phyloP scores from a whole-genome alignment of 2,329 filamentous ascomycete genomes.

The Fusarium sp. region DNA sequence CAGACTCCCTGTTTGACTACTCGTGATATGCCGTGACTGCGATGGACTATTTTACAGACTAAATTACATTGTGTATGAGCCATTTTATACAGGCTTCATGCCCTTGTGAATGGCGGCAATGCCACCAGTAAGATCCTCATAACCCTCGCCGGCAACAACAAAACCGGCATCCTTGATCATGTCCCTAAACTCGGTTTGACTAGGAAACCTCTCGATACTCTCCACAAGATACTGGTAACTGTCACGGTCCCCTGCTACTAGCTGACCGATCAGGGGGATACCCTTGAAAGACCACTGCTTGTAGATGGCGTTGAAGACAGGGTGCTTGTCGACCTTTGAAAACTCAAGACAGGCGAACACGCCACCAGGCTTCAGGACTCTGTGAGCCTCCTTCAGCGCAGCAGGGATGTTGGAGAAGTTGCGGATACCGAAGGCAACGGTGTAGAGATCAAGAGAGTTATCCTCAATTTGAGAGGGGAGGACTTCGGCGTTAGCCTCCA shows the following conservation, averaged over 20 bases:
- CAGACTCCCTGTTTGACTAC: constrained; percentile 23
- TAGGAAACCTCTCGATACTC: constrained; percentile 94
- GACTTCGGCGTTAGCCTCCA: constrained; percentile 90
- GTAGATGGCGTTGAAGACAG: constrained; percentile 85
- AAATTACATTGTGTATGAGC: constrained; percentile 40
- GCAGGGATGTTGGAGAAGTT: constrained; percentile 95
- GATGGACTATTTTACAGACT: constrained; percentile 33
- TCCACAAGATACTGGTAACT: constrained; percentile 99
- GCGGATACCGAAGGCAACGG: constrained; percentile 95
- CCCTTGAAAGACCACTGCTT: constrained; percentile 96
- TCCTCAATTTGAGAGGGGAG: constrained; percentile 73
- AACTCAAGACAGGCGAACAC: constrained; percentile 98
- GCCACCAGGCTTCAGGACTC: constrained; percentile 92
- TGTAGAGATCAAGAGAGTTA: constrained; percentile 90
- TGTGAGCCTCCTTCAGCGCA: constrained; percentile 84
- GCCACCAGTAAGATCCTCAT: constrained; percentile 90
- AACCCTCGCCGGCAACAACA: constrained; percentile 82
- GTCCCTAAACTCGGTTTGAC: constrained; percentile 82
- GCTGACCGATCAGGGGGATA: constrained; percentile 93
- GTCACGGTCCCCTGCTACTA: constrained; percentile 92
- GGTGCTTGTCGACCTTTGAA: constrained; percentile 81
- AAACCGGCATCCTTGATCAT: constrained; percentile 92
- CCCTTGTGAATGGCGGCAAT: constrained; percentile 98
- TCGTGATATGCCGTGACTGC: constrained; percentile 26
- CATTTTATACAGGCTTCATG: constrained; percentile 75